These are phyloP conservation scores for Sedum album DNA, from an alignment of 164 flowering plant species.

Conservation along the genomic window DNA sequence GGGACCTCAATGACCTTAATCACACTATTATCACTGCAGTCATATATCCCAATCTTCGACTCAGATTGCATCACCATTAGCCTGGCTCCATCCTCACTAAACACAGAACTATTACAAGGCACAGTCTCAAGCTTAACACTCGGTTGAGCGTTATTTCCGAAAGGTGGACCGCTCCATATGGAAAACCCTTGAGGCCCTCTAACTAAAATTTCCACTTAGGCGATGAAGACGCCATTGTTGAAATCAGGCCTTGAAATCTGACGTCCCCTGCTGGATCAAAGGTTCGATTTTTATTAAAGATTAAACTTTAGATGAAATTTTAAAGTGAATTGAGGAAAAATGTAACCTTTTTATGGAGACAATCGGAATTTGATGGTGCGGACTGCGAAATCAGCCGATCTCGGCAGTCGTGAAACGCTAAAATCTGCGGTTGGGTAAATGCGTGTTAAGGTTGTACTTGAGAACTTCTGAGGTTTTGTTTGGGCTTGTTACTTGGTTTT, in stretches of 20 bases:
- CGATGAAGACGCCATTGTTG: not conserved
- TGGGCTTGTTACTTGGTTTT: no score
- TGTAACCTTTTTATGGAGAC: not conserved
- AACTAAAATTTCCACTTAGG: conserved; percentile 23
- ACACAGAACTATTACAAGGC: conserved; percentile 50
- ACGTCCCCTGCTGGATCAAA: not conserved
- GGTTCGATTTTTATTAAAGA: not conserved
- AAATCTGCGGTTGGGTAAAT: no score
- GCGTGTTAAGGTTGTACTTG: not conserved
- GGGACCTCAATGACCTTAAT: conserved; percentile 55
- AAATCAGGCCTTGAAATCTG: not conserved
- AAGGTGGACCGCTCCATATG: conserved; percentile 87
- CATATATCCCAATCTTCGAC: conserved; percentile 44
- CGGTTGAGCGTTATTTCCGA: conserved; percentile 47
- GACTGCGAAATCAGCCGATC: not conserved
- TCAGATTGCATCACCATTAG: conserved; percentile 67
- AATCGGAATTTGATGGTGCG: not conserved
- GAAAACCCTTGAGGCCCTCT: conserved; percentile 73
- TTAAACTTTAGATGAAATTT: not conserved
- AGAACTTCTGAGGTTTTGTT: no score
- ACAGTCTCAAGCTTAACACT: conserved; percentile 43
- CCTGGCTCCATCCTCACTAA: conserved; percentile 71
- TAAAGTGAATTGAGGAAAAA: not conserved
- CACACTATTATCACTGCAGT: conserved; percentile 38
- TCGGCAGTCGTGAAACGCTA: not conserved